Evolutionary conservation across 208 protist species (phyloP).

Genomic region (Wallacemonas collosoma): DNA sequence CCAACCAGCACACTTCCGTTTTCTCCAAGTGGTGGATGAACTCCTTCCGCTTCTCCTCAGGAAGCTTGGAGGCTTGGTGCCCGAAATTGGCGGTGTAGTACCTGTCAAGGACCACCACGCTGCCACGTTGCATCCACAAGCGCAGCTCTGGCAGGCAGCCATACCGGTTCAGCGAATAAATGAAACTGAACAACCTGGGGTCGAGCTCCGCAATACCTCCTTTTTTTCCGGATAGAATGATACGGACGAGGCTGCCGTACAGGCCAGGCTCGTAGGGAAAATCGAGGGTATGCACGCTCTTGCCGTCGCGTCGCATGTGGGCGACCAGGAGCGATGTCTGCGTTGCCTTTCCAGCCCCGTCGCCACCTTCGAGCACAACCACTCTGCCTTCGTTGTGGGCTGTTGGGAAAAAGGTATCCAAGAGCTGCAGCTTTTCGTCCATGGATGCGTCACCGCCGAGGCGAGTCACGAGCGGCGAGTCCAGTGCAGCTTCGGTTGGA

Average conservation of each 20-base stretch:
- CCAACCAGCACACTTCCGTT: slow-evolving; percentile 80
- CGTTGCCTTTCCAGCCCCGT: slow-evolving; percentile 92
- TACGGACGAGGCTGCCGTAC: slow-evolving; percentile 80
- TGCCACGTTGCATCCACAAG: slow-evolving; percentile 66
- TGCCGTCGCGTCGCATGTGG: slow-evolving; percentile 32
- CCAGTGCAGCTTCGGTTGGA: slow-evolving; percentile 25
- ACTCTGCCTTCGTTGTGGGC: slow-evolving; percentile 19
- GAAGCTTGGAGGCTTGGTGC: slow-evolving; percentile 89
- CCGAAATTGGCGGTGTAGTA: slow-evolving; percentile 93
- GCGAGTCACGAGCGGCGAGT: slow-evolving; percentile 33
- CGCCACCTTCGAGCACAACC: slow-evolving; percentile 90
- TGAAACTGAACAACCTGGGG: slow-evolving; percentile 85
- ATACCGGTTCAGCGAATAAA: slow-evolving; percentile 90
- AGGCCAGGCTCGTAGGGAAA: slow-evolving; percentile 82
- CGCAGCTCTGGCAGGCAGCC: slow-evolving; percentile 64
- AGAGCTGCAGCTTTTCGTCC: background rate
- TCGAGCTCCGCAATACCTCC: slow-evolving; percentile 75
- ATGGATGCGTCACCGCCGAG: background rate
- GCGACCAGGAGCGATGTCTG: slow-evolving; percentile 69
- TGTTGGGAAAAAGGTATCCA: slow-evolving; percentile 40
- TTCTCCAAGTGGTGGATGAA: slow-evolving; percentile 70
- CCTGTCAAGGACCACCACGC: slow-evolving; percentile 80
- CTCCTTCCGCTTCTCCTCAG: slow-evolving; percentile 45
- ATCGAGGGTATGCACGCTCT: slow-evolving; percentile 66
- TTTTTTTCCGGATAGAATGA: slow-evolving; percentile 83